phyloP scores from a whole-genome alignment of 2,329 filamentous ascomycete species.

The Verticillium isaacii region DNA sequence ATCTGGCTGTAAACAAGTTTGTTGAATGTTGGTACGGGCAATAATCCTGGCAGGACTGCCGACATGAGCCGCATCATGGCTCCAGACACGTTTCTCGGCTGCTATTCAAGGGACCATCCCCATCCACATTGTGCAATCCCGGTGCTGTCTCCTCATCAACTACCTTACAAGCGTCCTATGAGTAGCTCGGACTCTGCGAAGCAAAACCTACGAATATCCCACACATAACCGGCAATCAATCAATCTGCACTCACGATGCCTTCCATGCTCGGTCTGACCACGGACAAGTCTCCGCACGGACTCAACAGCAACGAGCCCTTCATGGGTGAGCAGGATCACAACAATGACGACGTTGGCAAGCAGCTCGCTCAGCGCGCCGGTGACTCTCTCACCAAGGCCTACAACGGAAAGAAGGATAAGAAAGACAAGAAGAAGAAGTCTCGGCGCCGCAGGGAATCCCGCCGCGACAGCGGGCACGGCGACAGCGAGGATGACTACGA shows the following conservation, averaged over 20 bases:
- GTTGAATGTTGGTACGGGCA: not conserved
- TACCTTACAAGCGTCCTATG: no score
- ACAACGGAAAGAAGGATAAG: not conserved
- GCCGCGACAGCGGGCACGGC: conserved; percentile 2
- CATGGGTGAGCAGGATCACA: conserved; percentile 1
- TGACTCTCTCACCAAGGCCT: not conserved
- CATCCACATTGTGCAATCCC: not conserved
- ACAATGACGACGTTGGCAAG: conserved; percentile 1
- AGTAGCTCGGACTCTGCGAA: no score
- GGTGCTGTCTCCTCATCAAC: not conserved
- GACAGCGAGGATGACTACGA: conserved; percentile 5
- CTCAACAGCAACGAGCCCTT: conserved; percentile 5
- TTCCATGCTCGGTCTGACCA: conserved; percentile 26
- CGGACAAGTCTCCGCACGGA: conserved; percentile 16
- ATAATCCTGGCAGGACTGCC: not conserved
- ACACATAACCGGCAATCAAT: not conserved
- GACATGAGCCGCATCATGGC: not conserved
- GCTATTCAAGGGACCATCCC: not conserved
- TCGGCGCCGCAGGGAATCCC: not conserved
- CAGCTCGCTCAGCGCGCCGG: conserved; percentile 5
- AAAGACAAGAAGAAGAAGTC: not conserved
- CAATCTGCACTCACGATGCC: conserved; percentile 17
- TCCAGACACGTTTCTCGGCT: not conserved
- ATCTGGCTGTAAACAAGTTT: not conserved
- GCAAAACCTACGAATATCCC: not conserved